Evolutionary conservation across 495 filamentous ascomycete species (phyloP).

Genomic region (Bryoglossum gracile): DNA sequence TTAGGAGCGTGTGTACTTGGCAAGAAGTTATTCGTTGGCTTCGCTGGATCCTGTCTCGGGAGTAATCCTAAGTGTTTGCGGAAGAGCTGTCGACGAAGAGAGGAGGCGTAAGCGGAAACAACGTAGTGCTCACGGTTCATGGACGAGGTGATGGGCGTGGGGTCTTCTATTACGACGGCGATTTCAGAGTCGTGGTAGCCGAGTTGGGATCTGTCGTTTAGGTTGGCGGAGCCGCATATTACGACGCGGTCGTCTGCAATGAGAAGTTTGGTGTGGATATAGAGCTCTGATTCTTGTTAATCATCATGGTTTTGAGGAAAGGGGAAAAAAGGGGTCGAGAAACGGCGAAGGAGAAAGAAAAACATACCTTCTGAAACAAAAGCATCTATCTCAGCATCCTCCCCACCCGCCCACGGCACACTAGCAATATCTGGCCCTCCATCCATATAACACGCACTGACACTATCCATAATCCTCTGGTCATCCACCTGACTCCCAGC

Average conservation of each 20-base stretch:
- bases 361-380: slow-evolving; percentile 66
- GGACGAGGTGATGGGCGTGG: slow-evolving; percentile 52
- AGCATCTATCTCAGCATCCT: slow-evolving; percentile 71
- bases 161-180: slow-evolving; percentile 69
- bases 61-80: slow-evolving; percentile 88
- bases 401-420: slow-evolving; percentile 71
- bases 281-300: slow-evolving; percentile 44
- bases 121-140: slow-evolving; percentile 68
- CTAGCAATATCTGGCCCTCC: slow-evolving; percentile 64
- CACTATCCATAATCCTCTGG: slow-evolving; percentile 56
- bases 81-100: slow-evolving; percentile 77
- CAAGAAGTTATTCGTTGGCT: slow-evolving; percentile 63
- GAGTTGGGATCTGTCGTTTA: slow-evolving; percentile 92
- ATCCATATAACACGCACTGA: slow-evolving; percentile 81
- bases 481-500: slow-evolving; percentile 44
- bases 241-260: slow-evolving; percentile 87
- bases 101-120: slow-evolving; percentile 74
- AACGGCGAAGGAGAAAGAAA: background rate
- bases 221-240: slow-evolving; percentile 86
- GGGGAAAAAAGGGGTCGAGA: background rate
- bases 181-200: slow-evolving; percentile 78
- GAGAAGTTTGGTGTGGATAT: slow-evolving; percentile 88
- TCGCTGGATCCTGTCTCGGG: slow-evolving; percentile 55
- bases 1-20: slow-evolving; percentile 64
- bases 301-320: too few species aligned